Evolutionary conservation across 306 rosid species (phyloP).

Genomic region (Senna siamea): DNA sequence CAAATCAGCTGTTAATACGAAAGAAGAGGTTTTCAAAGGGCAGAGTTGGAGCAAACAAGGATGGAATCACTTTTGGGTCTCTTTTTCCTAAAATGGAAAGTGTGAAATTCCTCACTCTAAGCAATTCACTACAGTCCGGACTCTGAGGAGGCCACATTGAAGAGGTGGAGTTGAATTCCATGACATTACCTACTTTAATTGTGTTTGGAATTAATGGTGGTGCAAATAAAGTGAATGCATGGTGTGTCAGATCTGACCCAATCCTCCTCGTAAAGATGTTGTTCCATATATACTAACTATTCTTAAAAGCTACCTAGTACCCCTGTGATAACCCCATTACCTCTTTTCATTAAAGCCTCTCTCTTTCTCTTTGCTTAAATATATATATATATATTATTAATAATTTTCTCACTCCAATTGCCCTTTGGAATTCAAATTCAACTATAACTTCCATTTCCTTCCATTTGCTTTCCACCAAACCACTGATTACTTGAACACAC

Average conservation of each 20-base stretch:
- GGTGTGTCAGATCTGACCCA: constrained; percentile 61
- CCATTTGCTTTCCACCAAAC: constrained; percentile 6
- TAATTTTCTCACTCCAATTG: too few relatives aligned
- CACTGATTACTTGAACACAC: constrained; percentile 1
- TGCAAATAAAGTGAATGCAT: constrained; percentile 50
- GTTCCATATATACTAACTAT: constrained; percentile 45
- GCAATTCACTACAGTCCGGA: constrained; percentile 54
- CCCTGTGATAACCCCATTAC: constrained; percentile 31
- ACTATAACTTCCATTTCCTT: constrained; percentile 32
- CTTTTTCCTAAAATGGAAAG: constrained; percentile 55
- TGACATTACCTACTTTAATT: constrained; percentile 38
- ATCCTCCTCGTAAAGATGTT: constrained; percentile 56
- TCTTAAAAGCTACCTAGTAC: constrained; percentile 34
- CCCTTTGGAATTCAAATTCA: constrained; percentile 29
- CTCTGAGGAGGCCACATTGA: constrained; percentile 54
- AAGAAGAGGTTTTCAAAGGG: too few relatives aligned
- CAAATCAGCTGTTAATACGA: too few relatives aligned
- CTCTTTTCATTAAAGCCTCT: constrained; percentile 34
- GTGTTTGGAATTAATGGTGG: constrained; percentile 43
- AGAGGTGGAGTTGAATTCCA: constrained; percentile 58
- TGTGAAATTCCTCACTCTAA: constrained; percentile 53
- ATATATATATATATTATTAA: too few relatives aligned
- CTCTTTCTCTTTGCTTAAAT: too few relatives aligned
- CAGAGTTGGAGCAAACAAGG: constrained; percentile 47
- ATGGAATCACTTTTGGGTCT: constrained; percentile 41